A percentile compares a stretch with the other conserved stretches of the same genome.
Evolutionary conservation across 768 basidiomycete species (phyloP).

Genomic region (Crepidotus variabilis): DNA sequence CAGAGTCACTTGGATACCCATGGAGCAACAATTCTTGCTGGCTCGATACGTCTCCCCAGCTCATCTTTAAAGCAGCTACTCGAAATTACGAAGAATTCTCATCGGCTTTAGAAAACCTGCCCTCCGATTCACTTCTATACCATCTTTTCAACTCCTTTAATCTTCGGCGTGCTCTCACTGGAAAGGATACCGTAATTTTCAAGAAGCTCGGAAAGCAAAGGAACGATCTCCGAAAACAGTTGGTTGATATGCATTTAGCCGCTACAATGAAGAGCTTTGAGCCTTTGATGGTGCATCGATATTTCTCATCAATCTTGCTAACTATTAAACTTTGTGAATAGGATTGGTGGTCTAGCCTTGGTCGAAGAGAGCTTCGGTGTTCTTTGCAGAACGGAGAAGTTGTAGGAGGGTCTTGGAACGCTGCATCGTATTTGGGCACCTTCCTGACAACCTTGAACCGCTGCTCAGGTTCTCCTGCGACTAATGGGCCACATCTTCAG

Average conservation of each 20-base stretch:
- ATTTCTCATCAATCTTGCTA: neutral
- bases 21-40: constrained; percentile 14
- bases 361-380: too few relatives aligned
- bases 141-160: too few relatives aligned
- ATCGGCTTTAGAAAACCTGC: neutral
- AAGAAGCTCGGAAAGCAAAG: neutral
- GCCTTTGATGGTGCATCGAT: neutral
- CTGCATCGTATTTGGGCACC: neutral
- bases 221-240: neutral
- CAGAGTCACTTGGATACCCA: constrained; percentile 1
- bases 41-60: constrained; percentile 13
- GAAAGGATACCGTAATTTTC: too few relatives aligned
- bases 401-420: too few relatives aligned
- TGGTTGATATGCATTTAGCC: neutral
- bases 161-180: too few relatives aligned
- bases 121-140: too few relatives aligned
- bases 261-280: neutral
- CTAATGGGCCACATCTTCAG: neutral
- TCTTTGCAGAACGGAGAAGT: too few relatives aligned
- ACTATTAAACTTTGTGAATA: neutral
- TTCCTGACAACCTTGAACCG: neutral
- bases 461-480: neutral
- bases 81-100: neutral
- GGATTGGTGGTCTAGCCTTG: too few relatives aligned
- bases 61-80: neutral